Conservation (phyloP, 768 basidiomycete genomes). For the Termitomyces sp. region DNA sequence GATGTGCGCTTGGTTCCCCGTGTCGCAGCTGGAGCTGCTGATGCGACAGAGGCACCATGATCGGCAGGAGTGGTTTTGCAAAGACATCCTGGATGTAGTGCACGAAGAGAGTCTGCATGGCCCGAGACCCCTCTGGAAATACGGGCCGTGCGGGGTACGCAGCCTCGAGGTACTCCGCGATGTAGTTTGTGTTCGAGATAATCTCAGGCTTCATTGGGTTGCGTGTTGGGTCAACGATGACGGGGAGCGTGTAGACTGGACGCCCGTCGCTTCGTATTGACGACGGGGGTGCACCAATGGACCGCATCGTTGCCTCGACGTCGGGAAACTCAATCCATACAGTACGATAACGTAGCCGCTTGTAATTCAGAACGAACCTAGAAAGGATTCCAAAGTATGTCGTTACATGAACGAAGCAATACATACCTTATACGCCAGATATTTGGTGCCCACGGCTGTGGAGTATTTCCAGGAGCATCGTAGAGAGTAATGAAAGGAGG, state of each 20-base stretch:
- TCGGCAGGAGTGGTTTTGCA: constrained; percentile 61
- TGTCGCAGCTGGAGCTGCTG: constrained; percentile 56
- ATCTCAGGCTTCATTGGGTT: constrained; percentile 46
- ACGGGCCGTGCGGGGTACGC: constrained; percentile 69
- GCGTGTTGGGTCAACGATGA: constrained; percentile 58
- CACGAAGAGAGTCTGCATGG: constrained; percentile 67
- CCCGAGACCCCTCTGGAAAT: constrained; percentile 68
- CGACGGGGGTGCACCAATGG: constrained; percentile 60
- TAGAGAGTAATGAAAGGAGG: constrained; percentile 61
- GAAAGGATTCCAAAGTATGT: neutral
- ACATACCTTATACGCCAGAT: constrained; percentile 69
- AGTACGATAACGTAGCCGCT: constrained; percentile 68
- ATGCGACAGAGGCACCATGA: constrained; percentile 70
- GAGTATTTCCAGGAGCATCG: constrained; percentile 58
- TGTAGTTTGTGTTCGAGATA: constrained; percentile 57
- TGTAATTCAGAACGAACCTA: constrained; percentile 77
- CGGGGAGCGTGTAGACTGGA: constrained; percentile 68
- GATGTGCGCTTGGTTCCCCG: constrained; percentile 41
- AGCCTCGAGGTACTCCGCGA: constrained; percentile 71
- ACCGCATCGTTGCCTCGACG: constrained; percentile 57
- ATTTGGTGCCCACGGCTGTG: constrained; percentile 77
- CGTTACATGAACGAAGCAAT: neutral
- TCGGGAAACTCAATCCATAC: constrained; percentile 71
- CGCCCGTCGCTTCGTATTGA: constrained; percentile 53
- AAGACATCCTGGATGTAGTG: constrained; percentile 69